Base-by-base conservation (phyloP, 345 rosid species). In the Moricandia arvensis region DNA sequence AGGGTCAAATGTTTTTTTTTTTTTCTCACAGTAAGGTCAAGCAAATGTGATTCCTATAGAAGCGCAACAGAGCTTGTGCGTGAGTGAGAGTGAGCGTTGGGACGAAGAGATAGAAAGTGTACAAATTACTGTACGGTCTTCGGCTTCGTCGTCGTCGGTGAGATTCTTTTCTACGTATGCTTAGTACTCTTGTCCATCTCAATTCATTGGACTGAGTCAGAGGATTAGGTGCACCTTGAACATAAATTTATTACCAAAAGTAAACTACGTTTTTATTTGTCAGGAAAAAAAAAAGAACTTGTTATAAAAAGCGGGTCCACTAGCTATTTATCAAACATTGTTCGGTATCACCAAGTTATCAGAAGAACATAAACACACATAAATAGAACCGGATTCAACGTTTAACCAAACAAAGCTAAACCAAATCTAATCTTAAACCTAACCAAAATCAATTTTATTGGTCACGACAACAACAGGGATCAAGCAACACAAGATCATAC, bases 121-220 rank as follows among this genome's bases (percentile, higher is more conserved):
- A 58, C 12, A 66, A 12, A 26, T 30, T 35, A 59, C 1, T 7
- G 59, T 66, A 74, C 18, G 49, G 59, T 45, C 18, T 45, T 71
- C 33, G 54, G 10, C 3, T 26, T 47, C 43, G 55, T 54, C 29
- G 67, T 60, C 63, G 74, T 68, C 68, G 74, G 68, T 51, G 63
- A 59, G 73, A 67, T 59, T 72, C 62, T 63, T 53, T 43, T 75
- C 54, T 59, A 66, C 35, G 69, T 51, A 72, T 64, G 24, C 1
- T 38, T 34, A 12, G 16, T 30, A 18, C 37, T 38, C n/a, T 17
- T 29, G 63, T 35, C 38, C 54, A 34, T 73, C 63, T 62, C 55
- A 26, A 0, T 11, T 26, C 64, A 11, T 49, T 53, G 59, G 69
- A 18, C 59, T 4, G 34, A 21, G 59, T 66, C 35, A 43, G 59